Percentiles rank a stretch among this genome's conserved stretches.
Evolutionary conservation across 768 basidiomycete genomes (phyloP).

Genomic region (Holtermannia corniformis): DNA sequence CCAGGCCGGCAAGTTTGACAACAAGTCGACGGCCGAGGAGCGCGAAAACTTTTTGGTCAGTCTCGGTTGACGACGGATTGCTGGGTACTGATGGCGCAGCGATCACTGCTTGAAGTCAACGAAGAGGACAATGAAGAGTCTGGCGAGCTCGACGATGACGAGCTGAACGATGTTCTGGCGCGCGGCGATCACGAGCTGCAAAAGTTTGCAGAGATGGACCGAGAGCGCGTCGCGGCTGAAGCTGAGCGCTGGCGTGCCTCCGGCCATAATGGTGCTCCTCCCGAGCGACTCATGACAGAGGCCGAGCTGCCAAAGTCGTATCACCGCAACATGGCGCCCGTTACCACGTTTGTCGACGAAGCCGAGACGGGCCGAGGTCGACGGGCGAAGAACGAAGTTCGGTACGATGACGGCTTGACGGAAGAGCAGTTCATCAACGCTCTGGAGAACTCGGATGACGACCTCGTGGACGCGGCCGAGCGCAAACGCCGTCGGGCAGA

Average conservation of each 20-base stretch:
- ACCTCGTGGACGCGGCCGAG: slow-evolving; percentile 29
- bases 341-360: slow-evolving; percentile 43
- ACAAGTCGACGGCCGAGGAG: slow-evolving; percentile 95
- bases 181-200: slow-evolving; percentile 67
- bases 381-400: slow-evolving; percentile 70
- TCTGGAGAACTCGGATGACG: slow-evolving; percentile 38
- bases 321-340: slow-evolving; percentile 53
- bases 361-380: slow-evolving; percentile 69
- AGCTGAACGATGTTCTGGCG: slow-evolving; percentile 85
- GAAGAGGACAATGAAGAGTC: slow-evolving; percentile 43
- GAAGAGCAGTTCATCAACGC: slow-evolving; percentile 84
- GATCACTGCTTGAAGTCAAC: slow-evolving; percentile 54
- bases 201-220: slow-evolving; percentile 74
- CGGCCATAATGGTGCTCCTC: slow-evolving; percentile 70
- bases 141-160: slow-evolving; percentile 46
- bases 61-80: slow-evolving; percentile 6
- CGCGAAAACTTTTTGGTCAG: slow-evolving; percentile 87
- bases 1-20: slow-evolving; percentile 97
- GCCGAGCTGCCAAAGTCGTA: slow-evolving; percentile 91
- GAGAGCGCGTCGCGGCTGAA: slow-evolving; percentile 61
- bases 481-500: slow-evolving; percentile 18
- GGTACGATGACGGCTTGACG: slow-evolving; percentile 84
- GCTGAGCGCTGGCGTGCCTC: slow-evolving; percentile 58
- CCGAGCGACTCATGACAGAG: slow-evolving; percentile 65
- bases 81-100: slow-evolving; percentile 46